These are phyloP conservation scores for Glonium stellatum DNA, from an alignment of 495 filamentous ascomycete species.

Conservation along the genomic window DNA sequence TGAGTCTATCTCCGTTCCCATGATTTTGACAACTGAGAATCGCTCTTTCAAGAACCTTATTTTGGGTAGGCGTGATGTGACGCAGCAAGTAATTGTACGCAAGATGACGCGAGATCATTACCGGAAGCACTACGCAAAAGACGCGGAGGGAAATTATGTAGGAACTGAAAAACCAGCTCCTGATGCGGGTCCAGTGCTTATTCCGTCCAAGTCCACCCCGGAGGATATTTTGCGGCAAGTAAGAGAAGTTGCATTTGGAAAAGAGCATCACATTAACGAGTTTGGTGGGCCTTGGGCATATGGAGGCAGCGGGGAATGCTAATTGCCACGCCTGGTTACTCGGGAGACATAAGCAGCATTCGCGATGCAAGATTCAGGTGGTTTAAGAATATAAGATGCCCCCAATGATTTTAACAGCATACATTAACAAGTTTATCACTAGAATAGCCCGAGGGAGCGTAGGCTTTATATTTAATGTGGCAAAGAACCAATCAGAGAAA, in stretches of 20 bases:
- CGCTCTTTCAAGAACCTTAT: slow-evolving; percentile 12
- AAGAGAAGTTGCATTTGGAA: slow-evolving; percentile 16
- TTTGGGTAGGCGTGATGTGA: background rate
- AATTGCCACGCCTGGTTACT: no score
- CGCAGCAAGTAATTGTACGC: slow-evolving; percentile 17
- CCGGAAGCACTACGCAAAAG: slow-evolving; percentile 22
- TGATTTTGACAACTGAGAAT: slow-evolving; percentile 17
- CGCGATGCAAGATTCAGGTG: no score
- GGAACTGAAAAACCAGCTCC: slow-evolving; percentile 19
- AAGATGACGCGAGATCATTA: slow-evolving; percentile 23
- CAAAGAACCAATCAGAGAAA: no score
- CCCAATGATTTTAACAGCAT: no score
- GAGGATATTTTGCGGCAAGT: slow-evolving; percentile 24
- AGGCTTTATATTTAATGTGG: no score
- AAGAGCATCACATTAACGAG: slow-evolving; percentile 17
- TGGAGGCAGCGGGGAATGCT: background rate
- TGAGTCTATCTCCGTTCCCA: slow-evolving; percentile 19
- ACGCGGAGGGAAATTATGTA: slow-evolving; percentile 22
- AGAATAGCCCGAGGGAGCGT: no score
- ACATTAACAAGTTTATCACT: no score
- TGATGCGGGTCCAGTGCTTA: slow-evolving; percentile 19
- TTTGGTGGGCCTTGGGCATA: background rate
- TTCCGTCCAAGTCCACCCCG: slow-evolving; percentile 21
- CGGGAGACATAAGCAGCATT: no score
- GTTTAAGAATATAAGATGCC: no score